phyloP scores from a whole-genome alignment of 345 rosid species.

The Lenwebbia sp. region DNA sequence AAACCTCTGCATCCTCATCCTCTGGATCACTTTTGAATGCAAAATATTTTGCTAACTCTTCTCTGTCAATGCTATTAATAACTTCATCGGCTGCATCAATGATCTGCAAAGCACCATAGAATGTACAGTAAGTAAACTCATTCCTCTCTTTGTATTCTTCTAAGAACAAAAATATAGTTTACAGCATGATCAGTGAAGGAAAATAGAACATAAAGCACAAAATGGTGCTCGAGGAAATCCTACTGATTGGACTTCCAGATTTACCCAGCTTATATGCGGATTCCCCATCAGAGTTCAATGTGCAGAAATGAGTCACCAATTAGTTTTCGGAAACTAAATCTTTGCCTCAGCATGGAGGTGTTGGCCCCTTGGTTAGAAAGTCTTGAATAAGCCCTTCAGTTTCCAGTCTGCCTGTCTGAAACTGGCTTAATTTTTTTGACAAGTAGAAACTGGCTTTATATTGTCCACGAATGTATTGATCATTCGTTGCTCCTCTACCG shows the following conservation, averaged over 20 bases:
- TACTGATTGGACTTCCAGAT: background rate
- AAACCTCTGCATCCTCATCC: conserved; percentile 87
- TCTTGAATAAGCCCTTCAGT: background rate
- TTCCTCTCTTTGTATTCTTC: background rate
- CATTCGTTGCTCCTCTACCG: background rate
- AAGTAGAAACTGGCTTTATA: background rate
- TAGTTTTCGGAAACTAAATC: background rate
- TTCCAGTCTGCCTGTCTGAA: background rate
- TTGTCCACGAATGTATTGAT: background rate
- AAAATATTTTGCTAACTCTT: conserved; percentile 65
- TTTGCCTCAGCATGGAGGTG: background rate
- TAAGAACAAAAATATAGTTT: background rate
- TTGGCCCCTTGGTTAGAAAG: background rate
- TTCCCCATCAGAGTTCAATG: background rate
- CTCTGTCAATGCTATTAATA: conserved; percentile 61
- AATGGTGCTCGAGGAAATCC: background rate
- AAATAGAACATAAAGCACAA: background rate
- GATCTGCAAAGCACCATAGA: conserved; percentile 36
- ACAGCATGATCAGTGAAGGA: background rate
- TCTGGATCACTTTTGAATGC: conserved; percentile 72
- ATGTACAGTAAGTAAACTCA: background rate
- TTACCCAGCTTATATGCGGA: background rate
- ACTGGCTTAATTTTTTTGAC: background rate
- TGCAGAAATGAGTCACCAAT: background rate
- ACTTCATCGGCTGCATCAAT: conserved; percentile 70